Evolutionary conservation across 331 rosid genomes (phyloP).

Genomic region (Saraca asoca): DNA sequence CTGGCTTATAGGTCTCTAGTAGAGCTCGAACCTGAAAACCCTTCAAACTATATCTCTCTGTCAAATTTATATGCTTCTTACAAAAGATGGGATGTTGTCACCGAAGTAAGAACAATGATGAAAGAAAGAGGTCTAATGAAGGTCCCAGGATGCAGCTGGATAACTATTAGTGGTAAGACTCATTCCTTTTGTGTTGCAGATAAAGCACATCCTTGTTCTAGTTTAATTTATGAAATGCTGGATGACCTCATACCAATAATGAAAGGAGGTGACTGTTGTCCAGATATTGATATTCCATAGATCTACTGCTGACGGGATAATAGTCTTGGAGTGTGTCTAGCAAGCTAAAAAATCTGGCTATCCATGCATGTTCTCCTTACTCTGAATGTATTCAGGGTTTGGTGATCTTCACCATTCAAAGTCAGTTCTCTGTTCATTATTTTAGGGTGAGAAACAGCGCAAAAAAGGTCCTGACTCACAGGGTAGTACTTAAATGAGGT

Average conservation of each 20-base stretch:
- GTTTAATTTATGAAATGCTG: constrained; percentile 60
- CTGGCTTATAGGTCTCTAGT: constrained; percentile 58
- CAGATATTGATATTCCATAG: constrained; percentile 42
- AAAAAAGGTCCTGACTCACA: background rate
- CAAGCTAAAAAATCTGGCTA: constrained; percentile 4
- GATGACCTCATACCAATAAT: constrained; percentile 56
- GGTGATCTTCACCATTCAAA: constrained; percentile 16
- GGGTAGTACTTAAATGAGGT: constrained; percentile 5
- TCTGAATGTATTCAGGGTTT: constrained; percentile 2
- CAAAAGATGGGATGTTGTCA: constrained; percentile 70
- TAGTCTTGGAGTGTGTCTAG: constrained; percentile 22
- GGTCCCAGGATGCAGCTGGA: constrained; percentile 85
- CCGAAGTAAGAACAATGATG: constrained; percentile 67
- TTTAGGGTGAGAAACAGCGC: background rate
- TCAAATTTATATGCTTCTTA: constrained; percentile 69
- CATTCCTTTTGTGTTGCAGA: constrained; percentile 75
- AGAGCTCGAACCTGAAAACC: constrained; percentile 70
- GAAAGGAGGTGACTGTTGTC: constrained; percentile 44
- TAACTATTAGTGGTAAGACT: constrained; percentile 51
- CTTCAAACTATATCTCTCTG: constrained; percentile 71
- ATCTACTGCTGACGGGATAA: constrained; percentile 4
- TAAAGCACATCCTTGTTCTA: constrained; percentile 64
- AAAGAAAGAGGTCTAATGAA: constrained; percentile 72
- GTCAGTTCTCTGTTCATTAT: constrained; percentile 1
- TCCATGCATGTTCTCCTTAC: constrained; percentile 3